Conservation (phyloP, 108 stramenopile species). For the Pseudonitzschia multiseries region DNA sequence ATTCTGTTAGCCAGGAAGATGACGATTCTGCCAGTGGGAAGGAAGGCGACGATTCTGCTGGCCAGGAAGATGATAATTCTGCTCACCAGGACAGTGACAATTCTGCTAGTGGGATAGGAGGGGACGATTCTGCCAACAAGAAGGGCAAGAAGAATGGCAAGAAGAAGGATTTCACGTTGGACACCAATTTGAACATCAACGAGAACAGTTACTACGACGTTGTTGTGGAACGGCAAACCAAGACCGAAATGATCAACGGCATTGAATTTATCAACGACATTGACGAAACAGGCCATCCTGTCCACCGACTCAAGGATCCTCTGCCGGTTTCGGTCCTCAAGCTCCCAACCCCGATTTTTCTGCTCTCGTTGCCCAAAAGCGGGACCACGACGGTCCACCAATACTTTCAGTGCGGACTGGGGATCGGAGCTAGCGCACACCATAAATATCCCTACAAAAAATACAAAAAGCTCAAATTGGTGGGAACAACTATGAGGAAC, state of each 20-base stretch:
- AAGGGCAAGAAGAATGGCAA: neutral
- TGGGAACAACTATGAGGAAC: neutral
- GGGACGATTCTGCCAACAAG: too few species aligned
- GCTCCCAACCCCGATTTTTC: slow-evolving; percentile 21
- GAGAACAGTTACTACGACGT: neutral
- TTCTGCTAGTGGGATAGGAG: too few species aligned
- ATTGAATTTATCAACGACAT: neutral
- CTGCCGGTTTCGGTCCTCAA: slow-evolving; percentile 7
- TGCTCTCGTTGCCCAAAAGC: slow-evolving; percentile 12
- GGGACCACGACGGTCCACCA: slow-evolving; percentile 17
- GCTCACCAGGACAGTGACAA: too few species aligned
- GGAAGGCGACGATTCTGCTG: too few species aligned
- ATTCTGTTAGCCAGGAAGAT: too few species aligned
- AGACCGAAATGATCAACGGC: neutral
- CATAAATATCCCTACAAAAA: slow-evolving; percentile 1
- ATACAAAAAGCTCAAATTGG: neutral
- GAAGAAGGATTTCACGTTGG: neutral
- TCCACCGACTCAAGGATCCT: neutral
- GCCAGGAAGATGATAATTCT: too few species aligned
- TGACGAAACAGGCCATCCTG: slow-evolving; percentile 2
- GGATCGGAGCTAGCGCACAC: slow-evolving; percentile 3
- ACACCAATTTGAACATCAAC: neutral
- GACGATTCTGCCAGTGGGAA: too few species aligned
- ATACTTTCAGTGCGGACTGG: slow-evolving; percentile 25
- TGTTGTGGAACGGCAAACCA: neutral